Percentiles rank a stretch among this genome's conserved stretches.
phyloP scores from a whole-genome alignment of 2,329 filamentous ascomycete species.

The Coniochaeta sp. region DNA sequence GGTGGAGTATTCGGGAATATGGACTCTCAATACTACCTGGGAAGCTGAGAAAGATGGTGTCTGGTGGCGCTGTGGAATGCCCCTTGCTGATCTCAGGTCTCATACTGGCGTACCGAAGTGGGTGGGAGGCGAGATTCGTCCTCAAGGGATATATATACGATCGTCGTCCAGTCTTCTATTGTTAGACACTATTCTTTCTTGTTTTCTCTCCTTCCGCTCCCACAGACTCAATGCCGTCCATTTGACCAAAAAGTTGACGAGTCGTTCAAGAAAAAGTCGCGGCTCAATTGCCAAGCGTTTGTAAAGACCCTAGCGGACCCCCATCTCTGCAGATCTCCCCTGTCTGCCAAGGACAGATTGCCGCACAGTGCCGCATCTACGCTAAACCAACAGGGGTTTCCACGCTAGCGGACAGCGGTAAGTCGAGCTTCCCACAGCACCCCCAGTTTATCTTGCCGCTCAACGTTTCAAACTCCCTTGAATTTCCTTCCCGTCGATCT shows the following conservation, averaged over 20 bases:
- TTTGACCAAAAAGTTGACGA: background rate
- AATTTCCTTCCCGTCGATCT: background rate
- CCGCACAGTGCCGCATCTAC: background rate
- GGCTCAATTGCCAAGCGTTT: background rate
- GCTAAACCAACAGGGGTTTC: background rate
- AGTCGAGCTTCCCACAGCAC: background rate
- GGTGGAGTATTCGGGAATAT: background rate
- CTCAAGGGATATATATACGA: background rate
- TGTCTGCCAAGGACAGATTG: background rate
- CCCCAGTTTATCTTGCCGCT: background rate
- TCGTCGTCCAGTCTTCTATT: background rate
- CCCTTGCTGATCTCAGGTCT: background rate
- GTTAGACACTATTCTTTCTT: background rate
- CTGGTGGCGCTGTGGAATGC: background rate
- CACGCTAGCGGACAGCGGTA: background rate
- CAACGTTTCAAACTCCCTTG: background rate
- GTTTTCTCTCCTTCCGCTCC: background rate
- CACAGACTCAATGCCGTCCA: background rate
- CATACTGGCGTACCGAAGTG: background rate
- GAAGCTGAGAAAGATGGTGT: background rate
- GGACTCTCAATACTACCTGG: background rate
- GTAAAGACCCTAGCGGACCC: background rate
- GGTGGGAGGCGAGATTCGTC: background rate
- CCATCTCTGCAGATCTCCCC: conserved; percentile 1
- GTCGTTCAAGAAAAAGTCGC: background rate